Conservation (phyloP, 176 grass and related monocot species). For the Bolboschoenus planiculmis region DNA sequence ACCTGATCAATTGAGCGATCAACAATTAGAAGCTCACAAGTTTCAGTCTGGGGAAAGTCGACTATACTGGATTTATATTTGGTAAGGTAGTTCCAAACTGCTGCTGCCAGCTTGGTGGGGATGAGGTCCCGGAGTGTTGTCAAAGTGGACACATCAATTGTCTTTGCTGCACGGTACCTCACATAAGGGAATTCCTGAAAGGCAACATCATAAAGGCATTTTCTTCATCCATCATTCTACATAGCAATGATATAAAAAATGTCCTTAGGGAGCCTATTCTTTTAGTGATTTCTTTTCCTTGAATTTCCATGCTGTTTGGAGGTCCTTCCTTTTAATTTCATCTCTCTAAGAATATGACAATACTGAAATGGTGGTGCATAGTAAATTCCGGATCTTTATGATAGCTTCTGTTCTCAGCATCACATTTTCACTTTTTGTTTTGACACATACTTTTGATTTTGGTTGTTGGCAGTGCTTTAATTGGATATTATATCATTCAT, state of each 20-base stretch:
- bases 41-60: slow-evolving; percentile 76
- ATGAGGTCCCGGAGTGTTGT: slow-evolving; percentile 74
- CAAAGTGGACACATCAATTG: slow-evolving; percentile 67
- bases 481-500: not conserved
- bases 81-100: slow-evolving; percentile 61
- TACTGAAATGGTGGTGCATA: not conserved
- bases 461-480: too few species aligned
- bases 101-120: slow-evolving; percentile 89
- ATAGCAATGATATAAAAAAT: not conserved
- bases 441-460: too few species aligned
- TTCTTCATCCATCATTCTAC: not conserved
- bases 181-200: slow-evolving; percentile 86
- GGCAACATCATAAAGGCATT: not conserved
- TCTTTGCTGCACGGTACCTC: slow-evolving; percentile 75
- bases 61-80: slow-evolving; percentile 66
- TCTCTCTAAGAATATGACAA: not conserved
- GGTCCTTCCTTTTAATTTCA: not conserved
- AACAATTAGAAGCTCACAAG: slow-evolving; percentile 94
- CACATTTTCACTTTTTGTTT: not conserved
- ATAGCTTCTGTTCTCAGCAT: not conserved
- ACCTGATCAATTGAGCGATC: slow-evolving; percentile 85
- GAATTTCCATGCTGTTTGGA: not conserved
- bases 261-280: not conserved
- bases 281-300: not conserved
- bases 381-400: not conserved